Evolutionary conservation across 805 yeast genomes (phyloP), one percentile per base, ranked within the genome.

Genomic region (Metschnikowia baotianmanensis): DNA sequence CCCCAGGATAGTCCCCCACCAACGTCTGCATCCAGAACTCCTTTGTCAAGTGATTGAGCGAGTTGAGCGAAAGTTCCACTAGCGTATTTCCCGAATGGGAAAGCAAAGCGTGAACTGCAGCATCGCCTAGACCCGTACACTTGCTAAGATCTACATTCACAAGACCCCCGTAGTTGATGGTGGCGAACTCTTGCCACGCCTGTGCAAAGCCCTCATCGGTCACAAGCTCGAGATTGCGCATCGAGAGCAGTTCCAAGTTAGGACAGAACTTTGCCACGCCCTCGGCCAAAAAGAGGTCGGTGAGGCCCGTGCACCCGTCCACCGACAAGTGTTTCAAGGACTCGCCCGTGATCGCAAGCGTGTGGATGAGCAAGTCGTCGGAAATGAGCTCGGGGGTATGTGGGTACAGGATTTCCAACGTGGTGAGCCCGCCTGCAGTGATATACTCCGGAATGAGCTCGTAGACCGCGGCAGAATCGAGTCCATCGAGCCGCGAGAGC

Each of bases 241-340:
- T 59, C 2, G 89, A 80, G 9, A 91, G 56, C 15, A 67, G 67
- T 26, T 81, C 75, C 34, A 90, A 58, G 12, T 65, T 71, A 5
- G 74, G 66, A 36, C 86, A 77, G 55, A 78, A 81, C 17, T 77
- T 76, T 33, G 72, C 68, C 6, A 82, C 52, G 0, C 90, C 93
- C 26, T 77, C 78, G 2, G 65, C 55, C 11, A 77, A 50, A 42
- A 82, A 72, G 1, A 65, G 68, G 55, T 89, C 96, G 0, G 96
- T 82, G 16, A 93, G 62, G 1, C 69, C 80, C 0, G 79, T 58
- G 52, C 96, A 87, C 1, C 95, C 95, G 54, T 83, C 86, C 12
- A 93, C 65, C 15, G 69, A 69, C 22, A 93, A 65, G 1, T 73
- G 57, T 30, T 67, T 68, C 33, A 93, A 63, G 2, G 80, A 69